A percentile compares a stretch with the other conserved stretches of the same genome.
These are phyloP conservation scores for Clavaria fumosa DNA, from an alignment of 768 basidiomycete species.

Conservation along the genomic window DNA sequence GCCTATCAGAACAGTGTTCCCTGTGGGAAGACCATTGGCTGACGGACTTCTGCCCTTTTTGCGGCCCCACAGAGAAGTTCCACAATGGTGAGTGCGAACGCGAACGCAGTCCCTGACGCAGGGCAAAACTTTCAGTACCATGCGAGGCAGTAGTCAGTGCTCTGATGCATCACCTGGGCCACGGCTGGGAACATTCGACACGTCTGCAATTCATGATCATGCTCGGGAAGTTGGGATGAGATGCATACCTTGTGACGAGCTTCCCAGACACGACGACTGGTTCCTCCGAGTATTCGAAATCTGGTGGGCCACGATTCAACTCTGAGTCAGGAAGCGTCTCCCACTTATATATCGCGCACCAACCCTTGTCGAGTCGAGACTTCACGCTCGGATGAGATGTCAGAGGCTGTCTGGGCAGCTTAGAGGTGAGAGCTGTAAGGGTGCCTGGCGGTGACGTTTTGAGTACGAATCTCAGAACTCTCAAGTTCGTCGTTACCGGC, in stretches of 20 bases:
- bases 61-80: constrained; percentile 50
- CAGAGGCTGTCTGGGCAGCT: constrained; percentile 43
- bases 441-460: constrained; percentile 31
- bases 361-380: constrained; percentile 38
- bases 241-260: constrained; percentile 57
- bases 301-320: too few species aligned
- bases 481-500: constrained; percentile 35
- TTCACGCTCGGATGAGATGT: constrained; percentile 73
- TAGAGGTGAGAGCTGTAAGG: constrained; percentile 46
- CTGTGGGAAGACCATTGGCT: constrained; percentile 58
- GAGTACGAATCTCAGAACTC: not conserved
- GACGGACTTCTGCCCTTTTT: constrained; percentile 43
- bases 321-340: not conserved
- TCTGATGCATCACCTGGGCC: constrained; percentile 40
- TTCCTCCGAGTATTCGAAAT: constrained; percentile 60
- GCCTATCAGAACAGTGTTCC: constrained; percentile 32
- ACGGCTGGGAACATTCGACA: constrained; percentile 28
- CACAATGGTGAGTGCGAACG: constrained; percentile 64
- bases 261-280: constrained; percentile 58
- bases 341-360: constrained; percentile 6
- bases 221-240: not conserved
- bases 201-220: not conserved
- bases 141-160: not conserved
- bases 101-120: constrained; percentile 50
- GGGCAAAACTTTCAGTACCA: not conserved